Evolutionary conservation across 108 stramenopile genomes (phyloP).

Genomic region (Skeletonema potamos): DNA sequence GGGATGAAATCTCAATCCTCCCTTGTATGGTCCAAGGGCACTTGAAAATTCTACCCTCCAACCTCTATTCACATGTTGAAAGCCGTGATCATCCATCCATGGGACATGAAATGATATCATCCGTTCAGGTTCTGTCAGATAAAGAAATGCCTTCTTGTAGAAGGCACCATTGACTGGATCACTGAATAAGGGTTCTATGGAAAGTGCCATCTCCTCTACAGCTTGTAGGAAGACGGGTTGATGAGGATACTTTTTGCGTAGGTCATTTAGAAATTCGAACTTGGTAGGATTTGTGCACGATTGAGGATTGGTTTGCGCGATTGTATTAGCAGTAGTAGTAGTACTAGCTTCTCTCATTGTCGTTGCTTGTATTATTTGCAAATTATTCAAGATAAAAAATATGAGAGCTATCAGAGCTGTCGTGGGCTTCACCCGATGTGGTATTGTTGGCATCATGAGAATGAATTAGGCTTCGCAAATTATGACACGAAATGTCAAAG

Average conservation of each 20-base stretch:
- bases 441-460: neutral
- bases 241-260: constrained; percentile 62
- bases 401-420: neutral
- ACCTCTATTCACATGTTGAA: constrained; percentile 48
- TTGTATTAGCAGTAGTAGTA: neutral
- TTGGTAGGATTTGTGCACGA: neutral
- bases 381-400: constrained; percentile 4
- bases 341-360: neutral
- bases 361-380: neutral
- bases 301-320: neutral
- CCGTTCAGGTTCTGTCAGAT: constrained; percentile 81
- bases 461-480: neutral
- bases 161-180: constrained; percentile 64
- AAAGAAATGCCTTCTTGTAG: constrained; percentile 67
- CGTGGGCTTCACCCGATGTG: neutral
- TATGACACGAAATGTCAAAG: neutral
- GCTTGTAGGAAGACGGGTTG: constrained; percentile 72
- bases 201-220: constrained; percentile 71
- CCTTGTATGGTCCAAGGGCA: constrained; percentile 94
- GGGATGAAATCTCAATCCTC: constrained; percentile 90
- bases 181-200: constrained; percentile 59
- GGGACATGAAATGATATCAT: constrained; percentile 71
- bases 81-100: constrained; percentile 53
- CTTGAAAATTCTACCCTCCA: constrained; percentile 85
- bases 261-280: constrained; percentile 51